Percentiles rank a stretch among this genome's conserved stretches.
These are phyloP conservation scores for Geotrichum bryndzae DNA, from an alignment of 1,139 yeast species.

Conservation along the genomic window DNA sequence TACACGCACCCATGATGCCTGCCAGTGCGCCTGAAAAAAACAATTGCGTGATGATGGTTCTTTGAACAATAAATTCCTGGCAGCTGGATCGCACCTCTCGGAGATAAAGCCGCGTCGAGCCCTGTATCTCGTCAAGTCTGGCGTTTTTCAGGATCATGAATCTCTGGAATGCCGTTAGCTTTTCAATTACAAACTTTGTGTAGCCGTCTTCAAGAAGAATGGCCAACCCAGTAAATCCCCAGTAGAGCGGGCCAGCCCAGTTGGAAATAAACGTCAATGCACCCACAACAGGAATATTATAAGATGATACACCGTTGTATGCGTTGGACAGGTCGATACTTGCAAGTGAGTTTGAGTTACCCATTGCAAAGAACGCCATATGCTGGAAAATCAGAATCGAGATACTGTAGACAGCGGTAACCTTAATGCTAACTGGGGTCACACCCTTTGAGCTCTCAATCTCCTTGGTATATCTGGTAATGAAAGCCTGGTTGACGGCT, in stretches of 20 bases:
- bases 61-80: constrained; percentile 29
- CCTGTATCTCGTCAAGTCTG: neutral
- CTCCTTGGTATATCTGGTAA: constrained; percentile 15
- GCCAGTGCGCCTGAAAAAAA: constrained; percentile 59
- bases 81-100: constrained; percentile 1
- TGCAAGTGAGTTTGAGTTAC: constrained; percentile 87
- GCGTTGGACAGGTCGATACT: constrained; percentile 87
- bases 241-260: constrained; percentile 78
- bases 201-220: constrained; percentile 39
- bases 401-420: constrained; percentile 25
- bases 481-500: constrained; percentile 22
- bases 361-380: constrained; percentile 76
- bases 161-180: neutral
- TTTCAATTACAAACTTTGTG: constrained; percentile 16
- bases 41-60: constrained; percentile 34
- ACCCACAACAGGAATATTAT: constrained; percentile 70
- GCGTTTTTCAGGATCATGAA: neutral
- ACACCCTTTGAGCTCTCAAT: constrained; percentile 13
- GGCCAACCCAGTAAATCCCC: constrained; percentile 58
- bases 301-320: constrained; percentile 74
- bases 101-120: neutral
- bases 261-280: constrained; percentile 72
- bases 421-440: constrained; percentile 13
- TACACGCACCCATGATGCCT: constrained; percentile 61
- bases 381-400: constrained; percentile 50